A percentile compares a stretch with the other conserved stretches of the same genome.
Evolutionary conservation across 257 asterid species (phyloP).

Genomic region (Lycium ferocissimum): DNA sequence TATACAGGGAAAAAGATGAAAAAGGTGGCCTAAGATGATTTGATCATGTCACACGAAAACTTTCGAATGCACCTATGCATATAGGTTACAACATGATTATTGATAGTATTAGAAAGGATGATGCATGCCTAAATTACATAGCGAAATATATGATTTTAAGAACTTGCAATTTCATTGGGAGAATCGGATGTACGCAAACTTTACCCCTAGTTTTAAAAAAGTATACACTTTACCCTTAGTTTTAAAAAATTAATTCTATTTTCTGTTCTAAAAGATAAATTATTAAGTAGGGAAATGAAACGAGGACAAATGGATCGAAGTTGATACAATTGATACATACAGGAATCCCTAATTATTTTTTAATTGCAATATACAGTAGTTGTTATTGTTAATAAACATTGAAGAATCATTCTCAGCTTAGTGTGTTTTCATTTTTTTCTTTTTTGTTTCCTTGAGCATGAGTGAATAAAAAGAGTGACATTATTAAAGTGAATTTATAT

Average conservation of each 20-base stretch:
- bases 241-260: too few species aligned
- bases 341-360: neutral
- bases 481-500: neutral
- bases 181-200: too few species aligned
- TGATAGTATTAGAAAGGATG: neutral
- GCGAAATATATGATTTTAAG: too few species aligned
- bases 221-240: too few species aligned
- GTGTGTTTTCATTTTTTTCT: neutral
- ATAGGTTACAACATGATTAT: neutral
- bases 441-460: neutral
- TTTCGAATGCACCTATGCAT: too few species aligned
- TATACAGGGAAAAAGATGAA: neutral
- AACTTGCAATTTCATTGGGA: too few species aligned
- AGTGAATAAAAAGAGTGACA: neutral
- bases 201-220: too few species aligned
- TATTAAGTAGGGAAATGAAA: neutral
- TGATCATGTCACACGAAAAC: neutral
- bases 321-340: neutral
- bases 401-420: neutral
- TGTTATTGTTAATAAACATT: neutral
- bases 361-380: neutral
- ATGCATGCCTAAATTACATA: neutral
- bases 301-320: neutral
- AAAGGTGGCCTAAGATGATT: neutral
- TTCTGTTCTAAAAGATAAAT: too few species aligned